Evolutionary conservation across 2,329 filamentous ascomycete species (phyloP), one percentile per base, ranked within the genome.

Genomic region (Venturia aucupariae): DNA sequence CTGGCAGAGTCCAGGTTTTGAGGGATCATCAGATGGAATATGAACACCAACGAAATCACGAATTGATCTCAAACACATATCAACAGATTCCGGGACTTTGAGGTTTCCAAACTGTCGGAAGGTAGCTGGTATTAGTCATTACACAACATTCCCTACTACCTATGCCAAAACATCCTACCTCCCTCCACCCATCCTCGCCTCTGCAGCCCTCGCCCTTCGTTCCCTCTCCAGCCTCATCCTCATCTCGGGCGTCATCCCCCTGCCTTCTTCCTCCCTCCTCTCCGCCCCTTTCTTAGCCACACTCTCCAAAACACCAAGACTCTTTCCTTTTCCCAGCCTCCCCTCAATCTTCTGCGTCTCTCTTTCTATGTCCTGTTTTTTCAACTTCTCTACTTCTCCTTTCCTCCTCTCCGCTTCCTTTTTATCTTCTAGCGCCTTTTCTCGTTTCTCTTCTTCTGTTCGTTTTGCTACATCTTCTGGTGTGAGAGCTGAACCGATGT

Each of bases 231-330:
- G 75, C 73, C 84, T 86, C 83, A 87, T 84, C 73, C 86, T 85
- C 84, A 94, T 92, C 77, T 97, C 93, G 0, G 90, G 87, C 51
- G 90, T 95, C 78, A 97, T 80, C 0, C 93, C 92, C 67, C 90
- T 85, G 60, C 84, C 83, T 75, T 97, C 92, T 72, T 95, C 91
- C 72, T 93, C 89, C 67, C 92, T 83, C 72, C 84, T 86, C 74
- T 97, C 90, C 70, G 92, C 85, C 0, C 88, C 88, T 80, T 92
- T 92, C 68, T 83, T 82, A 35, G 84, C 76, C 38, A 80, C 44
- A 35, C 51, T 57, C 81, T 72, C 65, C 35, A 84, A 74, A 6
- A 79, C 81, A 1, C 82, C 82, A n/a, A 87, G 76, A 11, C 84
- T 75, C 64, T 76, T 78, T 7, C 78, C 80, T 68, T 78, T 80